These are phyloP conservation scores for Ophiosphaerella narmari DNA, from an alignment of 2,329 filamentous ascomycete genomes.

Conservation along the genomic window DNA sequence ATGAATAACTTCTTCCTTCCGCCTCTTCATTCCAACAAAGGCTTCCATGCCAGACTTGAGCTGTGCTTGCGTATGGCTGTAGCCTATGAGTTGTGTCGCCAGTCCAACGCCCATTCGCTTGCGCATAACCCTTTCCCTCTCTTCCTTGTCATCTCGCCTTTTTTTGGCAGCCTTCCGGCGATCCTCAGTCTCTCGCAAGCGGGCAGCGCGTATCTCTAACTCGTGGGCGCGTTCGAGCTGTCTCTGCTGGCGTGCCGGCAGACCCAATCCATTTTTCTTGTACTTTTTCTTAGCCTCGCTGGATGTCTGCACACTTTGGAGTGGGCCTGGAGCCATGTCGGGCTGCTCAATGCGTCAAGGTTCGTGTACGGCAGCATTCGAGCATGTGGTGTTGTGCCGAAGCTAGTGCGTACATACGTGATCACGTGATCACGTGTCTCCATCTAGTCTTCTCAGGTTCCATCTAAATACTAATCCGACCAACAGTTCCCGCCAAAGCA, in stretches of 20 bases:
- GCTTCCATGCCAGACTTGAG: constrained; percentile 47
- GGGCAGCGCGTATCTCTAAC: constrained; percentile 39
- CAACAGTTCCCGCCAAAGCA: too few relatives aligned
- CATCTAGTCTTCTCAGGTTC: too few relatives aligned
- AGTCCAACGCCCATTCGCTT: constrained; percentile 39
- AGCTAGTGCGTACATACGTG: too few relatives aligned
- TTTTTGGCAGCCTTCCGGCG: constrained; percentile 33
- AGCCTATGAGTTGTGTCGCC: constrained; percentile 48
- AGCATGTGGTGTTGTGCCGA: not conserved
- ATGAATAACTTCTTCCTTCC: constrained; percentile 26
- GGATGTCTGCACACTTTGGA: constrained; percentile 39
- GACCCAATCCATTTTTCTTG: constrained; percentile 33
- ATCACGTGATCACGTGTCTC: too few relatives aligned
- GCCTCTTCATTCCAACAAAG: constrained; percentile 37
- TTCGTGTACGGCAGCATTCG: not conserved
- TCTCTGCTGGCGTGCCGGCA: constrained; percentile 33
- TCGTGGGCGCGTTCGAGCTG: constrained; percentile 38
- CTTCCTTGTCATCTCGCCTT: constrained; percentile 39
- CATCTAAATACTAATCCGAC: too few relatives aligned
- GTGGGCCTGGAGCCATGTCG: constrained; percentile 31
- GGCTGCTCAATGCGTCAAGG: constrained; percentile 6
- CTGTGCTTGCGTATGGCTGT: constrained; percentile 42
- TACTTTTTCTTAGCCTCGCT: constrained; percentile 41
- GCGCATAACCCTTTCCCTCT: constrained; percentile 35
- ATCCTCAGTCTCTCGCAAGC: constrained; percentile 39